These are phyloP conservation scores for Camelina hispida DNA, from an alignment of 345 rosid species.

Conservation along the genomic window DNA sequence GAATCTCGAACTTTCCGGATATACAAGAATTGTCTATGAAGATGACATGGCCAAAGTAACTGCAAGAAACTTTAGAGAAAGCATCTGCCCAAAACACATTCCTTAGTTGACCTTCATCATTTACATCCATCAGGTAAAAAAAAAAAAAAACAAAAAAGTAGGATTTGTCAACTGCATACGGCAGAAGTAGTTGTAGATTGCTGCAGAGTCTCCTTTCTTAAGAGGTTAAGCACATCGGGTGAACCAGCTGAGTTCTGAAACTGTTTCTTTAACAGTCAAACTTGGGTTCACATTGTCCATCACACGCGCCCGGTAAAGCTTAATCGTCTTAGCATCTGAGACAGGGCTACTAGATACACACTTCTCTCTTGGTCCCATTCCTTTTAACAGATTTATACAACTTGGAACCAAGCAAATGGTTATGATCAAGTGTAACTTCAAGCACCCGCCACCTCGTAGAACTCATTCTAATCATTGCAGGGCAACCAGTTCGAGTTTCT, in stretches of 20 bases:
- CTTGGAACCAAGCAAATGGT: conserved; percentile 67
- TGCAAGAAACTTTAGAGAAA: conserved; percentile 62
- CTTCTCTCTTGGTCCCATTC: conserved; percentile 54
- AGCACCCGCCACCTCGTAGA: conserved; percentile 73
- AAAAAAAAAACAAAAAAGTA: conserved; percentile 34
- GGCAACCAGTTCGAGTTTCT: conserved; percentile 84
- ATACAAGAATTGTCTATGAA: conserved; percentile 62
- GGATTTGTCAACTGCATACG: conserved; percentile 73
- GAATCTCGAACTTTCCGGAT: conserved; percentile 62
- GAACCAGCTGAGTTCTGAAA: conserved; percentile 40
- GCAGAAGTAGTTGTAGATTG: conserved; percentile 64
- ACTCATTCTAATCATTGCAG: conserved; percentile 81
- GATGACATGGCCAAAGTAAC: conserved; percentile 59
- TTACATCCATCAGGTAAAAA: conserved; percentile 73
- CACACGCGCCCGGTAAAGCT: conserved; percentile 64
- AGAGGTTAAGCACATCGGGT: conserved; percentile 54
- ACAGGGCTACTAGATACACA: conserved; percentile 49
- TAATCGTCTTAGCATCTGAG: conserved; percentile 59
- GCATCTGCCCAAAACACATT: conserved; percentile 74
- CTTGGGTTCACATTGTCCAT: conserved; percentile 51
- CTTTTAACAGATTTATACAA: conserved; percentile 52
- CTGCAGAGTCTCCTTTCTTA: conserved; percentile 61
- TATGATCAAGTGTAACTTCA: conserved; percentile 76
- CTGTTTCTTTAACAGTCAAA: conserved; percentile 42
- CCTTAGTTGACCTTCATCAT: conserved; percentile 65